Conservation (phyloP, 805 yeast species). For the Candida parachauliodes region DNA sequence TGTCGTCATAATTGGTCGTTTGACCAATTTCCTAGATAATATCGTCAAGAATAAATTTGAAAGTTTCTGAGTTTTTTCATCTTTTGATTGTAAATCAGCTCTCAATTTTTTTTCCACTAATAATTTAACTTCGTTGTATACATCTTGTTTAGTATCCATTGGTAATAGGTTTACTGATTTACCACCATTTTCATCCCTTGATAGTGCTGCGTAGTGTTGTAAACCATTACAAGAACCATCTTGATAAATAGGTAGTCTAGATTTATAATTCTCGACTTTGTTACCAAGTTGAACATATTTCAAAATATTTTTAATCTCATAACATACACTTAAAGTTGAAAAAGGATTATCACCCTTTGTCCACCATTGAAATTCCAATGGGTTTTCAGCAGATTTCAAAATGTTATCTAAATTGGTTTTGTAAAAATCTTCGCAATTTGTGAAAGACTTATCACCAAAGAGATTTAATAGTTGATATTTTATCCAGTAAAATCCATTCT, state of each 20-base stretch:
- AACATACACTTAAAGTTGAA: conserved; percentile 34
- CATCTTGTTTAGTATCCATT: conserved; percentile 21
- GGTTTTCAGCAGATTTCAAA: conserved; percentile 24
- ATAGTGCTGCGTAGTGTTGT: conserved; percentile 44
- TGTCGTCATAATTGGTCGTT: conserved; percentile 44
- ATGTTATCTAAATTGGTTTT: conserved; percentile 19
- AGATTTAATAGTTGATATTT: conserved; percentile 36
- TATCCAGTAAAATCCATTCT: conserved; percentile 33
- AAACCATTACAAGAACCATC: conserved; percentile 47
- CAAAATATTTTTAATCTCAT: conserved; percentile 24
- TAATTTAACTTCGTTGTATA: conserved; percentile 30
- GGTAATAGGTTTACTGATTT: conserved; percentile 36
- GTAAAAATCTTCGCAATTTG: conserved; percentile 18
- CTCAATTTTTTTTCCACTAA: conserved; percentile 17
- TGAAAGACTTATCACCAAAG: conserved; percentile 29
- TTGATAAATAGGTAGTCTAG: conserved; percentile 37
- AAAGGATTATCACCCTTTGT: conserved; percentile 35
- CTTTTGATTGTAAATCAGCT: not conserved
- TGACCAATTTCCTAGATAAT: conserved; percentile 30
- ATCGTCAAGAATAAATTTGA: conserved; percentile 16
- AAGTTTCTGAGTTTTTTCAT: not conserved
- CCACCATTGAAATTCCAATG: conserved; percentile 33
- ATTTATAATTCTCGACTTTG: conserved; percentile 16
- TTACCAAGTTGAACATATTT: conserved; percentile 15
- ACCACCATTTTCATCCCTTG: conserved; percentile 34